Base-by-base conservation (phyloP, 2,329 filamentous ascomycete genomes). In the Anisogramma anomala region DNA sequence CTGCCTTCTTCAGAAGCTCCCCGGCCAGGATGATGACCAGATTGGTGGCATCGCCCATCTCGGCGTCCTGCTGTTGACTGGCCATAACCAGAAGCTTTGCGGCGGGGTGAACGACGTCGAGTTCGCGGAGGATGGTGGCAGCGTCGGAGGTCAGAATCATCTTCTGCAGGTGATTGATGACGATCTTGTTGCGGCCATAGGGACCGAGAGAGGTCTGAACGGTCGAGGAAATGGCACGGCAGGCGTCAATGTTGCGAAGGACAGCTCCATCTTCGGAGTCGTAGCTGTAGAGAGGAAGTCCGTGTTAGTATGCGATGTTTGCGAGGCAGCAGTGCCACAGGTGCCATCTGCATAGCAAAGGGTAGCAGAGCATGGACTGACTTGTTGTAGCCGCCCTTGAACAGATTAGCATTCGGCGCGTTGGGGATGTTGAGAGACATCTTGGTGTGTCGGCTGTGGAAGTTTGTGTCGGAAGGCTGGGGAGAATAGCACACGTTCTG, bases 91-190 rank as follows among this genome's bases (percentile, higher is more conserved):
- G 71, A 50, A 98, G 73, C 69, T 98, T 98, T 38, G 91, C 93
- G 43, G 91, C 91, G 48, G 93, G 91, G 69, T 98, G 91, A 42
- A 98, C 88, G 49, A 98, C 91, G 58, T 98, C 91, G 62, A 98
- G 79, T 69, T 98, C 93, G 58, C 87, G 82, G 54, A 98, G 75
- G 60, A 98, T 98, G 32, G 91, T 96, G 51, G 91, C 91, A 50
- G 91, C 91, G 60, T 98, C 91, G 47, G 88, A 96, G 53, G 93
- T 98, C 50, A 98, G 73, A 55, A 95, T 94, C 91, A 98, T 95
- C 74, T 98, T 98, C 65, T 94, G 86, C 49, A 98, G 74, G 68
- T 98, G 93, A 72, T 98, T 98, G 73, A 98, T 96, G 68, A 98
- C 86, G 59, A 98, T 88, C 72, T 98, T 98, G 74, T 98, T 98